Base-by-base conservation (phyloP, 208 protist species). In the Trypanosoma theileri region DNA sequence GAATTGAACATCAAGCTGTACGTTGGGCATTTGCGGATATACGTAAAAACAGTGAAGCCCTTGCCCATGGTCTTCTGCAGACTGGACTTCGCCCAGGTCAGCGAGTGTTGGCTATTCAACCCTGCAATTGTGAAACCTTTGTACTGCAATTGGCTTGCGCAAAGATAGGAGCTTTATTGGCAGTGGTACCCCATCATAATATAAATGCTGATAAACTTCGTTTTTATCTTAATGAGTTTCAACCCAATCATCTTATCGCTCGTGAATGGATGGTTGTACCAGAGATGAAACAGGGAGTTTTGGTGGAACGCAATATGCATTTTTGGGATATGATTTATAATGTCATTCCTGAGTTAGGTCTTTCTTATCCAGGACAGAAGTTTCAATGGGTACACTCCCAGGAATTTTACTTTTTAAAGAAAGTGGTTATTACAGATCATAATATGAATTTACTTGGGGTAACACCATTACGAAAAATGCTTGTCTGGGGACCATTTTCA, bases 311-410 rank as follows among this genome's bases (percentile, higher is more conserved):
- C 61, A 96, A 95, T 69, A 96, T 94, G 91, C 88, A 94, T 73
- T 91, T 96, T 58, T 96, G 89, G 87, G 91, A 96, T 71, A 88
- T 84, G 48, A 94, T 96, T 67, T 95, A 95, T 84, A 94, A 93
- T 65, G 91, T 96, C 35, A 92, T 96, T 64, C 91, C 91, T 2
- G 88, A 96, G 79, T 80, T 96, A n/a, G 91, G 89, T 14, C 85
- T 96, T 14, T 92, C 87, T 17, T 96, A 96, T 75, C 91, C 91
- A 7, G 91, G 91, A 6, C 91, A 96, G 73, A 91, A 88, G 74
- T 92, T 96, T 63, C 91, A 96, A 71, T 94, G 88, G 89, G 85
- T 94, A 51, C 91, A 94, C 81, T 96, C 91, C 55, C 88, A 96
- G 71, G 91, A 96, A 84, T 96, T 95, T 76, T 94, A 85, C 73